These are phyloP conservation scores for Salinomyces thailandicus DNA, from an alignment of 2,329 filamentous ascomycete genomes.

Conservation along the genomic window DNA sequence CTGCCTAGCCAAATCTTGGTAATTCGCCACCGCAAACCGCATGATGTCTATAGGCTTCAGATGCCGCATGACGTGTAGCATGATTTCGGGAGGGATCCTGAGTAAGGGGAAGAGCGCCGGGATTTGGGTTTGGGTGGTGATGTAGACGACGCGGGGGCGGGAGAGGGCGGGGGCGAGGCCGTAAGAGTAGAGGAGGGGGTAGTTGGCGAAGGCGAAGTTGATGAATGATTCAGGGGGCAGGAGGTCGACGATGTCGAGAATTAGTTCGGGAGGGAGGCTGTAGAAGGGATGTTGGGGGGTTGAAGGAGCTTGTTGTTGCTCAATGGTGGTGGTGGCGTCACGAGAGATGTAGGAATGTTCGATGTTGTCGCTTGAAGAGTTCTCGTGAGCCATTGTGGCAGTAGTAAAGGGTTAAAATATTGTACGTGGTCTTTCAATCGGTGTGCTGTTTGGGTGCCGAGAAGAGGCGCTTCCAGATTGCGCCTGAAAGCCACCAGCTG, in stretches of 20 bases:
- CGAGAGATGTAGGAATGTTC: neutral
- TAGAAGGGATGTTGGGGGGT: slow-evolving; percentile 27
- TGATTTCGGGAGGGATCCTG: slow-evolving; percentile 32
- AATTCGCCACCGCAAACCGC: slow-evolving; percentile 30
- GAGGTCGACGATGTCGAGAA: slow-evolving; percentile 35
- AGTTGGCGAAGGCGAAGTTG: slow-evolving; percentile 38
- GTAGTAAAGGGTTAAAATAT: too few relatives aligned
- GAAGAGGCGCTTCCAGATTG: slow-evolving; percentile 29
- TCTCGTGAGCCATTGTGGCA: too few relatives aligned
- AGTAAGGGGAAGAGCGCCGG: slow-evolving; percentile 21
- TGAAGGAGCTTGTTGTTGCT: neutral
- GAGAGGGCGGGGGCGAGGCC: slow-evolving; percentile 28
- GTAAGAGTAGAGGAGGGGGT: slow-evolving; percentile 32
- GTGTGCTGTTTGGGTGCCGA: slow-evolving; percentile 12
- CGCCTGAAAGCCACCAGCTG: slow-evolving; percentile 41
- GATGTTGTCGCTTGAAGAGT: neutral
- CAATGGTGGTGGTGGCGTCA: slow-evolving; percentile 2
- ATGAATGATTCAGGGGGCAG: slow-evolving; percentile 33
- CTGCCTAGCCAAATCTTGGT: slow-evolving; percentile 23
- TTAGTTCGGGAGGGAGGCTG: slow-evolving; percentile 36
- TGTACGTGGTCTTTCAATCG: slow-evolving; percentile 15
- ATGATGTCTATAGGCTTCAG: slow-evolving; percentile 28
- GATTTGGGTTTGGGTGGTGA: slow-evolving; percentile 21
- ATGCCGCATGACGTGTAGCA: slow-evolving; percentile 27
- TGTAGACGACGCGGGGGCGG: slow-evolving; percentile 18